Base-by-base conservation (phyloP, 192 early-diverging fungal genomes). In the Umbelopsis sp. region DNA sequence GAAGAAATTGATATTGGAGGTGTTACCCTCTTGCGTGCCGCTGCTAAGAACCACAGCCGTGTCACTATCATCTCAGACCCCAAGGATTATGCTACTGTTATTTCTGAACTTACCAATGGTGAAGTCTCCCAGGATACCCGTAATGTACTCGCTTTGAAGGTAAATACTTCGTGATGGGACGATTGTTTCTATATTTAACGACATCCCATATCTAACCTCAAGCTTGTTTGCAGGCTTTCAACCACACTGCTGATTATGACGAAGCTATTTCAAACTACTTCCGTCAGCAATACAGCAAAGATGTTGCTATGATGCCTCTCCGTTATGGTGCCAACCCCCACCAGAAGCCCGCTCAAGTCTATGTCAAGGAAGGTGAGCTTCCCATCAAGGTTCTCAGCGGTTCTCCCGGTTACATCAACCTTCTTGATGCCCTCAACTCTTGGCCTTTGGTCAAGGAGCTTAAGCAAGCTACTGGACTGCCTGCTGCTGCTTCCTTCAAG, bases 1-100 rank as follows among this genome's bases (percentile, higher is more conserved):
- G 97, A 99, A 79, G 97, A 99, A 80, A 90, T 99, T 76, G 97
- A 99, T 74, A 99, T 99, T 82, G 97, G 92, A 75, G 97, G 97
- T 77, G 97, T 99, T 22, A 98, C 97, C 31, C 87, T 99, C 65
- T 85, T 98, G 66, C 93, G 97, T 73, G 97, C 97, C 59, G 97
- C 97, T 73, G 97, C 97, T 69, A 99, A 99, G 90, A 99, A 99
- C 85, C 97, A 98, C 80, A 92, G 89, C 29, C 92, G 97, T 44
- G 96, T 98, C 29, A 90, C 92, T 68, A 91, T 99, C 51, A 77
- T 97, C 38, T 93, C 92, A 49, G 97, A 99, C 80, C 96, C 97
- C 53, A 83, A 87, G 41, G 97, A 99, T 75, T 99, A 99, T 79
- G 66, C 88, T 21, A 86, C 78, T 31, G 77, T 99, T 45, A 82